A percentile compares a stretch with the other conserved stretches of the same genome.
Conservation (phyloP, 2,329 filamentous ascomycete species). For the Sarocladium brachiariae region DNA sequence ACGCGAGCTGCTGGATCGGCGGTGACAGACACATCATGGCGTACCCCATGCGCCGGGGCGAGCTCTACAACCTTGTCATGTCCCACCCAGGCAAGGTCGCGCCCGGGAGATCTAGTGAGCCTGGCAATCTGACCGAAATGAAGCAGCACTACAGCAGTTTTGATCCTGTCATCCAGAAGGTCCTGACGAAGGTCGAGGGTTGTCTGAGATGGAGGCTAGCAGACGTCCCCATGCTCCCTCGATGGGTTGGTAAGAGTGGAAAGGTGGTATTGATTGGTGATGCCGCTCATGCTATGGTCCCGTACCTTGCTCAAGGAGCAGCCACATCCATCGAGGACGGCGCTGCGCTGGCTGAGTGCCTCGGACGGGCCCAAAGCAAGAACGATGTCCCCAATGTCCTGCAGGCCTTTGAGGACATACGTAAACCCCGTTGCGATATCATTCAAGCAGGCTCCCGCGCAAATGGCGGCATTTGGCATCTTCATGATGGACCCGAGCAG, state of each 20-base stretch:
- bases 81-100: slow-evolving; percentile 8
- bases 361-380: neutral
- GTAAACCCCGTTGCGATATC: slow-evolving; percentile 10
- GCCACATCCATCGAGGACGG: slow-evolving; percentile 12
- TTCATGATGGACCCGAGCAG: slow-evolving; percentile 11
- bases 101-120: slow-evolving; percentile 10
- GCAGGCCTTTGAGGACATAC: slow-evolving; percentile 7
- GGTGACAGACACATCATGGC: slow-evolving; percentile 11
- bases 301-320: slow-evolving; percentile 12
- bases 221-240: slow-evolving; percentile 4
- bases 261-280: slow-evolving; percentile 17
- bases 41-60: slow-evolving; percentile 10
- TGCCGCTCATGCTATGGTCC: slow-evolving; percentile 19
- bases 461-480: slow-evolving; percentile 10
- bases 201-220: slow-evolving; percentile 11
- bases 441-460: slow-evolving; percentile 7
- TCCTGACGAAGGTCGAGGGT: slow-evolving; percentile 4
- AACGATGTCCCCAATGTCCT: neutral
- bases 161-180: slow-evolving; percentile 10
- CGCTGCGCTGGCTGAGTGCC: slow-evolving; percentile 10
- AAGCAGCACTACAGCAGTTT: slow-evolving; percentile 5
- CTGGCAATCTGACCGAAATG: slow-evolving; percentile 11
- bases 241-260: slow-evolving; percentile 6
- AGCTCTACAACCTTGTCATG: slow-evolving; percentile 11
- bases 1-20: slow-evolving; percentile 11